A percentile compares a stretch with the other conserved stretches of the same genome.
These are phyloP conservation scores for Penicillium sp. DNA, from an alignment of 2,329 filamentous ascomycete species.

Conservation along the genomic window DNA sequence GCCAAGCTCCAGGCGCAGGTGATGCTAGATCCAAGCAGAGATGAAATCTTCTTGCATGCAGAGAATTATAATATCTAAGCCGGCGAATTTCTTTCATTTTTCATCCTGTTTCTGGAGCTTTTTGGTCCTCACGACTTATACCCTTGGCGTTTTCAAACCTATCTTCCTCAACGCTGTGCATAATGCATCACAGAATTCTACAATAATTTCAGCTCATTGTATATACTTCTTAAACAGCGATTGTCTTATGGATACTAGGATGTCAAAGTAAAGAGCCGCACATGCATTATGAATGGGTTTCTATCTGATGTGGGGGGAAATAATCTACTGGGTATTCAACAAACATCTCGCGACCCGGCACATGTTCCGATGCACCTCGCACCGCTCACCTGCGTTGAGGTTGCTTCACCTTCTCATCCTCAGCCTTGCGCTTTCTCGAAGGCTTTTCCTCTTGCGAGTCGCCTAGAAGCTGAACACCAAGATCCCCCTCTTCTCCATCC, in stretches of 20 bases:
- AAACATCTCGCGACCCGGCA: constrained; percentile 3
- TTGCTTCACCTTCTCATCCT: constrained; percentile 21
- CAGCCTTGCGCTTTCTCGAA: constrained; percentile 32
- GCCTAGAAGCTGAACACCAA: constrained; percentile 31
- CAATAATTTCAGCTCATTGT: background rate
- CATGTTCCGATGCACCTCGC: constrained; percentile 1
- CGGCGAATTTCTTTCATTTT: background rate
- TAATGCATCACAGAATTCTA: background rate
- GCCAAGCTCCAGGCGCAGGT: constrained; percentile 79
- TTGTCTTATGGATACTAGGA: background rate
- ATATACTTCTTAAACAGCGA: background rate
- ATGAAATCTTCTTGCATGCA: constrained; percentile 91
- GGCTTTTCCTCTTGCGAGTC: constrained; percentile 27
- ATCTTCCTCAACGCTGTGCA: background rate
- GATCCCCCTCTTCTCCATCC: constrained; percentile 34
- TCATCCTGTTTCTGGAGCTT: background rate
- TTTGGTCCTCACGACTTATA: constrained; percentile 13
- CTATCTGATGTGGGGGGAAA: background rate
- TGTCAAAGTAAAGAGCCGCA: background rate
- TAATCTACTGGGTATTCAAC: constrained; percentile 13
- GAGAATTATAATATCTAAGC: constrained; percentile 86
- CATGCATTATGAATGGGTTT: background rate
- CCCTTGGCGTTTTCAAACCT: constrained; percentile 10
- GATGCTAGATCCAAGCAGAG: constrained; percentile 71
- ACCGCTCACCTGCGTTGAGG: constrained; percentile 16